Conservation (phyloP, 1,284 basidiomycete species). For the Ustilago curta region DNA sequence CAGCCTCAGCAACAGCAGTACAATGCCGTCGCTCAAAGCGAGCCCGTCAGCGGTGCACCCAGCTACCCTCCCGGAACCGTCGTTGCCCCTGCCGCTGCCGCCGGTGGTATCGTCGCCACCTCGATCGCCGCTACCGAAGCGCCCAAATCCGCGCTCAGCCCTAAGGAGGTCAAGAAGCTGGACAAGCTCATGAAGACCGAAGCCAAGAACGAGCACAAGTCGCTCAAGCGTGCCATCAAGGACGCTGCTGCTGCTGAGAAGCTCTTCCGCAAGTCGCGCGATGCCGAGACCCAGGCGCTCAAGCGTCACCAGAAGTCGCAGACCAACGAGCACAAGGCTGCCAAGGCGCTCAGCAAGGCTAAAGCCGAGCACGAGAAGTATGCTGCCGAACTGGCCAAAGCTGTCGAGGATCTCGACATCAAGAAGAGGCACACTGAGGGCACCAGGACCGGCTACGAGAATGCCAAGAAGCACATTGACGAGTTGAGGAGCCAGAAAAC, state of each 20-base stretch:
- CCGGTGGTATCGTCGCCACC: constrained; percentile 21
- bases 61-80: constrained; percentile 16
- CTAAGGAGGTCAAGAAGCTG: constrained; percentile 63
- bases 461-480: constrained; percentile 55
- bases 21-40: constrained; percentile 21
- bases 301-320: constrained; percentile 61
- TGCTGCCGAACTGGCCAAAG: constrained; percentile 55
- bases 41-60: constrained; percentile 2
- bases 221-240: constrained; percentile 61
- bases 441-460: constrained; percentile 52
- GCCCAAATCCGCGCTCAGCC: constrained; percentile 38
- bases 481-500: constrained; percentile 55
- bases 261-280: constrained; percentile 58
- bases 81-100: constrained; percentile 16
- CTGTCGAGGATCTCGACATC: constrained; percentile 61
- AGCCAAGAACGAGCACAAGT: constrained; percentile 62
- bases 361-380: constrained; percentile 59
- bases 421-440: constrained; percentile 61
- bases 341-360: constrained; percentile 57
- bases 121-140: constrained; percentile 24
- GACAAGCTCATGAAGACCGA: constrained; percentile 63
- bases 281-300: constrained; percentile 56
- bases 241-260: constrained; percentile 56
- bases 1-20: constrained; percentile 18
- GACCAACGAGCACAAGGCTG: constrained; percentile 59